A percentile compares a stretch with the other conserved stretches of the same genome.
Conservation (phyloP, 352 stramenopile species). For the Phytophthora pluvialis region DNA sequence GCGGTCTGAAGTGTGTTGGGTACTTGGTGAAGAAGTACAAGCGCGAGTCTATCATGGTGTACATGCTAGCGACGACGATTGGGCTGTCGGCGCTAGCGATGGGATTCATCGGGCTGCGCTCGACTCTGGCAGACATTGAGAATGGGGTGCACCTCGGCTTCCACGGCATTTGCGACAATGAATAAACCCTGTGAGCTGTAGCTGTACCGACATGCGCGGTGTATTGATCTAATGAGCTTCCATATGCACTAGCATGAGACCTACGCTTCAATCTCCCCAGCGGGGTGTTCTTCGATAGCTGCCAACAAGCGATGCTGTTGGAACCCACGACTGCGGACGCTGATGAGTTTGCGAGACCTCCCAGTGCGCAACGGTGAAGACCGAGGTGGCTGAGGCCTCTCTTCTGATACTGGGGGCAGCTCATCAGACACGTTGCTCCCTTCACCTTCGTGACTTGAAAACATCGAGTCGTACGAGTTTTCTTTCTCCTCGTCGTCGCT, state of each 20-base stretch:
- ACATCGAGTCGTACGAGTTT: constrained; percentile 26
- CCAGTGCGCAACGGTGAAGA: constrained; percentile 11
- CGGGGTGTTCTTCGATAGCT: constrained; percentile 49
- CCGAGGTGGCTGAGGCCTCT: constrained; percentile 5
- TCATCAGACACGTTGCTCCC: constrained; percentile 16
- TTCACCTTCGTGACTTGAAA: constrained; percentile 33
- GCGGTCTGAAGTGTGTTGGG: constrained; percentile 75
- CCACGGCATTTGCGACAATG: constrained; percentile 60
- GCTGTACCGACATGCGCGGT: constrained; percentile 12
- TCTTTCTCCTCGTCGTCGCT: constrained; percentile 21
- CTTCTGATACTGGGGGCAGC: constrained; percentile 10
- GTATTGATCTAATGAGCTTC: constrained; percentile 6
- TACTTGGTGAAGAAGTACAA: constrained; percentile 92
- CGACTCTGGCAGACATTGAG: constrained; percentile 57
- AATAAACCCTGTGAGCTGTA: constrained; percentile 29
- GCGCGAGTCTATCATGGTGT: constrained; percentile 82
- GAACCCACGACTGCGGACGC: constrained; percentile 51
- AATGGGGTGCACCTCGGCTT: constrained; percentile 65
- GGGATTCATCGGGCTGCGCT: constrained; percentile 60
- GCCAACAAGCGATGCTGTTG: constrained; percentile 39
- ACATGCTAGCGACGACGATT: constrained; percentile 69
- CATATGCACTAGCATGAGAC: constrained; percentile 2
- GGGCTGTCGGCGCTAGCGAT: constrained; percentile 70
- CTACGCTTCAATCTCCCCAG: constrained; percentile 36
- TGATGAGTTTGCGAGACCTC: constrained; percentile 58